phyloP scores from a whole-genome alignment of 805 yeast genomes.

The Wickerhamomyces strasburgensis region DNA sequence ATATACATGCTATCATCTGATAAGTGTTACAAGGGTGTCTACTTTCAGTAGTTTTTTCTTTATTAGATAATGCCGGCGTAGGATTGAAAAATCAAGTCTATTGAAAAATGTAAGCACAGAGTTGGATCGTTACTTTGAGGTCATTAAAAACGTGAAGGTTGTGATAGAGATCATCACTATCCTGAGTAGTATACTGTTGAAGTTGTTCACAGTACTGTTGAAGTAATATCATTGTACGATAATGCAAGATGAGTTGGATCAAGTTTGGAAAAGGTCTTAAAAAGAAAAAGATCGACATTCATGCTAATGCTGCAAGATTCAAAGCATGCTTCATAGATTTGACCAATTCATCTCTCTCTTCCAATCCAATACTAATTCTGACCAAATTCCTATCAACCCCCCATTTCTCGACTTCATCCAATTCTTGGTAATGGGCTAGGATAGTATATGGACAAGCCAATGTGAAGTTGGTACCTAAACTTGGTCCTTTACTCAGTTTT shows the following conservation, averaged over 20 bases:
- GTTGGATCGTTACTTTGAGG: conserved; percentile 2
- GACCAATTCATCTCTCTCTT: conserved; percentile 54
- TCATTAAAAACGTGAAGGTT: not conserved
- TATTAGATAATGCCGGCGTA: too few relatives aligned
- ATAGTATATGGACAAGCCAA: conserved; percentile 87
- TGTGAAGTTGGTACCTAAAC: conserved; percentile 85
- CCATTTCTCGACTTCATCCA: conserved; percentile 75
- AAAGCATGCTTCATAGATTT: conserved; percentile 16
- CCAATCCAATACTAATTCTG: conserved; percentile 82
- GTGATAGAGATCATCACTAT: conserved; percentile 3
- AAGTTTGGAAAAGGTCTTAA: not conserved
- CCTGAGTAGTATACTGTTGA: not conserved
- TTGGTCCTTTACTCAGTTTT: conserved; percentile 78
- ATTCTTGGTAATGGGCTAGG: conserved; percentile 77
- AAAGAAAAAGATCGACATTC: not conserved
- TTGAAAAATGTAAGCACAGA: conserved; percentile 1
- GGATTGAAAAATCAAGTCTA: too few relatives aligned
- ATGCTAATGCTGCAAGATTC: conserved; percentile 19
- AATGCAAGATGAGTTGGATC: conserved; percentile 2
- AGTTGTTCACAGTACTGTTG: not conserved
- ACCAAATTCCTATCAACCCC: conserved; percentile 77
- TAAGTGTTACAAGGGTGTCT: too few relatives aligned
- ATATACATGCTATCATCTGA: too few relatives aligned
- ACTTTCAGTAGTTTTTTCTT: too few relatives aligned
- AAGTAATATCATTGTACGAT: not conserved